Conservation (phyloP, 2,329 filamentous ascomycete species). For the Aspergillus sp. region DNA sequence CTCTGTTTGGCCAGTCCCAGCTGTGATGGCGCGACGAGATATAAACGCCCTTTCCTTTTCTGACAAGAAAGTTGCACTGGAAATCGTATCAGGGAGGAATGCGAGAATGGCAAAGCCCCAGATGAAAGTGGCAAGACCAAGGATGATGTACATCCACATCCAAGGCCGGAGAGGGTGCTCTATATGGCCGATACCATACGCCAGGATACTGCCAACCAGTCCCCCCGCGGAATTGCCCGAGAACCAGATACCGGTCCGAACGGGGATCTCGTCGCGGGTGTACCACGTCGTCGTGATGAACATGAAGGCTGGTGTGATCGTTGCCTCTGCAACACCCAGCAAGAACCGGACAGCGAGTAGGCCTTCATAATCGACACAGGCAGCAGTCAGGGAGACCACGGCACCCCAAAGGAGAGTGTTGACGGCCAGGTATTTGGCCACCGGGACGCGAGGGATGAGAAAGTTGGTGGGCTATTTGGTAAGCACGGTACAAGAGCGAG, state of each 20-base stretch:
- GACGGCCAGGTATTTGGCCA: slow-evolving; percentile 50
- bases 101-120: slow-evolving; percentile 52
- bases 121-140: slow-evolving; percentile 53
- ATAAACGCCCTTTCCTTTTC: slow-evolving; percentile 51
- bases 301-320: slow-evolving; percentile 56
- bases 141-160: slow-evolving; percentile 60
- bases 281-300: slow-evolving; percentile 59
- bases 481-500: slow-evolving; percentile 20
- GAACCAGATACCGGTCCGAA: slow-evolving; percentile 58
- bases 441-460: slow-evolving; percentile 49
- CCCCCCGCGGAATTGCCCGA: slow-evolving; percentile 24
- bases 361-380: slow-evolving; percentile 51
- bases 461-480: slow-evolving; percentile 30
- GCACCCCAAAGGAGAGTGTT: slow-evolving; percentile 51
- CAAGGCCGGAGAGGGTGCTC: slow-evolving; percentile 49
- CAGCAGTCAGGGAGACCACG: slow-evolving; percentile 49
- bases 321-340: slow-evolving; percentile 57
- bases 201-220: slow-evolving; percentile 29
- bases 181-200: slow-evolving; percentile 59
- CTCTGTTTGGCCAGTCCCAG: slow-evolving; percentile 18
- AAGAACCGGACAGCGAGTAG: slow-evolving; percentile 55
- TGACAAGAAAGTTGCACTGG: slow-evolving; percentile 53
- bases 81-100: slow-evolving; percentile 55
- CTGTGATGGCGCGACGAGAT: slow-evolving; percentile 11
- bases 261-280: slow-evolving; percentile 57